These are phyloP conservation scores for Fistulinella prunicolor DNA, from an alignment of 768 basidiomycete genomes.

Conservation along the genomic window DNA sequence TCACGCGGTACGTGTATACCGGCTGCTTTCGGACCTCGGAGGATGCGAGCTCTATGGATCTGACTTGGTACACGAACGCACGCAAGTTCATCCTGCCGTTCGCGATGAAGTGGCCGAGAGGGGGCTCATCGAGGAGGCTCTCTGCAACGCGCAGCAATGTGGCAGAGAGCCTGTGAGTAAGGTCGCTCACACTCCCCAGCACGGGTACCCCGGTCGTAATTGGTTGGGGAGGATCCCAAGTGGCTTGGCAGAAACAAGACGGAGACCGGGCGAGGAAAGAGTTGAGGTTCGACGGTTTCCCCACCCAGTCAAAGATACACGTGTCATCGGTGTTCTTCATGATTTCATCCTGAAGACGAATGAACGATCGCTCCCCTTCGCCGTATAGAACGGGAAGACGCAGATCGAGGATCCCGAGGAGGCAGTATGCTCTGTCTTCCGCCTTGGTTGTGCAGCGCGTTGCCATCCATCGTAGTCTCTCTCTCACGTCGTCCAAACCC, in stretches of 20 bases:
- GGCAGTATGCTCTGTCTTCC: conserved; percentile 32
- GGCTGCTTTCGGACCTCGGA: conserved; percentile 9
- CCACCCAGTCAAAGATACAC: conserved; percentile 28
- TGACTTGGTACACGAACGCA: conserved; percentile 23
- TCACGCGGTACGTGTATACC: conserved; percentile 18
- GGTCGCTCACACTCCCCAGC: conserved; percentile 13
- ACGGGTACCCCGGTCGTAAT: conserved; percentile 1
- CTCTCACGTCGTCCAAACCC: conserved; percentile 24
- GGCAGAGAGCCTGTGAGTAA: conserved; percentile 18
- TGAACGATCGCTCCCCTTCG: conserved; percentile 21
- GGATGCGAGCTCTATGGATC: conserved; percentile 8
- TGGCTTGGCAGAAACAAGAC: conserved; percentile 18
- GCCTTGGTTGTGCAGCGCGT: conserved; percentile 24
- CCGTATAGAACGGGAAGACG: conserved; percentile 30
- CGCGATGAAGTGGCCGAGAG: conserved; percentile 29
- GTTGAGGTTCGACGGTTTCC: conserved; percentile 24
- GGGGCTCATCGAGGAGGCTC: conserved; percentile 20
- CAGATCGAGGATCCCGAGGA: conserved; percentile 27
- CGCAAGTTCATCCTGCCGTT: conserved; percentile 30
- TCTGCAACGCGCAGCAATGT: conserved; percentile 14
- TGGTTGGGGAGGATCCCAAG: conserved; percentile 10
- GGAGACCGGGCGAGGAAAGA: conserved; percentile 26
- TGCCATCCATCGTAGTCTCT: conserved; percentile 29
- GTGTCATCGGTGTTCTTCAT: conserved; percentile 28
- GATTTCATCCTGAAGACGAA: conserved; percentile 28